phyloP scores from a whole-genome alignment of 2,329 filamentous ascomycete genomes.

The Scedosporium dehoogii region DNA sequence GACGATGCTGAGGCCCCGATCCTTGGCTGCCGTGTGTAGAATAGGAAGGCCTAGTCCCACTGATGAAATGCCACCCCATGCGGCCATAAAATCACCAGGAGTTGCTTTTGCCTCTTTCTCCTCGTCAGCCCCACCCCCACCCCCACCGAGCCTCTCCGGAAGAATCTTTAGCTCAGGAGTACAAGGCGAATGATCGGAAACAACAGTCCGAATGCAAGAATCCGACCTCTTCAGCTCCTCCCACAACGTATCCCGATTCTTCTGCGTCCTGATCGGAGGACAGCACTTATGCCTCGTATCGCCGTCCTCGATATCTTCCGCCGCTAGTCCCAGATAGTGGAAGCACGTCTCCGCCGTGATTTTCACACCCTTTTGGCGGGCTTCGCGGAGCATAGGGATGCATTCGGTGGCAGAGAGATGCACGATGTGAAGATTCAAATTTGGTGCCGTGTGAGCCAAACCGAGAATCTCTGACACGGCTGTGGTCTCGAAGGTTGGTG shows the following conservation, averaged over 20 bases:
- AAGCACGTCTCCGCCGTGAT: constrained; percentile 94
- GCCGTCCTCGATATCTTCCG: constrained; percentile 72
- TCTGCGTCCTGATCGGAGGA: constrained; percentile 73
- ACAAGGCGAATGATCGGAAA: constrained; percentile 93
- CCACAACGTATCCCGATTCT: constrained; percentile 83
- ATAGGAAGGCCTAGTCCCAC: constrained; percentile 90
- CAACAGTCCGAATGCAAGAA: constrained; percentile 81
- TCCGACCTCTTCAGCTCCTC: constrained; percentile 60
- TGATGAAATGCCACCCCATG: constrained; percentile 93
- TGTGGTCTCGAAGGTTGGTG: constrained; percentile 81
- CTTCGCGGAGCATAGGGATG: constrained; percentile 69
- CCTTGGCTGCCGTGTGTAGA: constrained; percentile 61
- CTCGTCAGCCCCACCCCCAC: constrained; percentile 13
- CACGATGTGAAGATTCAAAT: constrained; percentile 83
- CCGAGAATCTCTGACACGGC: constrained; percentile 81
- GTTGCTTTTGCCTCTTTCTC: constrained; percentile 20
- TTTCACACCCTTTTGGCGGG: constrained; percentile 63
- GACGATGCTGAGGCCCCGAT: constrained; percentile 41
- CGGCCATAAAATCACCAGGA: constrained; percentile 81
- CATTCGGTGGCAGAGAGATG: constrained; percentile 84
- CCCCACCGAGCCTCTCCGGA: constrained; percentile 47
- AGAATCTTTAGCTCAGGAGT: constrained; percentile 89
- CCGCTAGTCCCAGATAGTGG: constrained; percentile 79
- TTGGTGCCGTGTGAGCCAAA: constrained; percentile 68
- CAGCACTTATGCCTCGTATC: constrained; percentile 95